Conservation (phyloP, 2,329 filamentous ascomycete species). For the Cyanodermella asteris region DNA sequence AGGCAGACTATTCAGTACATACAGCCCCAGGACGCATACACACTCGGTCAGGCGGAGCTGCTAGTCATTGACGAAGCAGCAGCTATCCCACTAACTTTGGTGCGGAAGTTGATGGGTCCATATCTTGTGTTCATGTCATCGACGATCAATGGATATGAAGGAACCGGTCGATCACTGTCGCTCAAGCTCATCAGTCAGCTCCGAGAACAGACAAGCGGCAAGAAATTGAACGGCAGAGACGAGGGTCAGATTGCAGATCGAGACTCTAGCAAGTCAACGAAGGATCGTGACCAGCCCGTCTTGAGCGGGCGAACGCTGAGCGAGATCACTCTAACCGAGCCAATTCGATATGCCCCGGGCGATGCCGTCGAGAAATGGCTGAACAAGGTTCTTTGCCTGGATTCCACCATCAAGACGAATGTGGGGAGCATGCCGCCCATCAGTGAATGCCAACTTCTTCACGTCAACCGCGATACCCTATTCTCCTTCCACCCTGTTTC, state of each 20-base stretch:
- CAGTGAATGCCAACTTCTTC: constrained; percentile 70
- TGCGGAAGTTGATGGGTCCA: constrained; percentile 83
- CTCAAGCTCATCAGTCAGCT: constrained; percentile 94
- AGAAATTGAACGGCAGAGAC: constrained; percentile 28
- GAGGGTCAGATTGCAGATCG: constrained; percentile 54
- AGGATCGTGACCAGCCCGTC: constrained; percentile 35
- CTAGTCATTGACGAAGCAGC: constrained; percentile 95
- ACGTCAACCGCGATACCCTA: constrained; percentile 88
- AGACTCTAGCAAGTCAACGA: constrained; percentile 50
- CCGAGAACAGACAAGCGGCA: constrained; percentile 65
- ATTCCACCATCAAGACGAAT: constrained; percentile 60
- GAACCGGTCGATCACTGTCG: constrained; percentile 81
- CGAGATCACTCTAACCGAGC: constrained; percentile 81
- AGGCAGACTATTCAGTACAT: constrained; percentile 98
- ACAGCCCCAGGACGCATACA: constrained; percentile 84
- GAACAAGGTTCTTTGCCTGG: constrained; percentile 79
- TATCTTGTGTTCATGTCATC: constrained; percentile 99
- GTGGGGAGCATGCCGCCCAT: constrained; percentile 73
- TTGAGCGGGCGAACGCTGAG: constrained; percentile 56
- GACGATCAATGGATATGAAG: constrained; percentile 96
- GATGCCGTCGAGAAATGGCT: constrained; percentile 92
- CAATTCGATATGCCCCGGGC: constrained; percentile 80
- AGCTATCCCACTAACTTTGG: constrained; percentile 80
- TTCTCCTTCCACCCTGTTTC: constrained; percentile 97
- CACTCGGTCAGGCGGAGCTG: constrained; percentile 82